Conservation (phyloP, 441 rosid species). For the Isatis lusitanica region DNA sequence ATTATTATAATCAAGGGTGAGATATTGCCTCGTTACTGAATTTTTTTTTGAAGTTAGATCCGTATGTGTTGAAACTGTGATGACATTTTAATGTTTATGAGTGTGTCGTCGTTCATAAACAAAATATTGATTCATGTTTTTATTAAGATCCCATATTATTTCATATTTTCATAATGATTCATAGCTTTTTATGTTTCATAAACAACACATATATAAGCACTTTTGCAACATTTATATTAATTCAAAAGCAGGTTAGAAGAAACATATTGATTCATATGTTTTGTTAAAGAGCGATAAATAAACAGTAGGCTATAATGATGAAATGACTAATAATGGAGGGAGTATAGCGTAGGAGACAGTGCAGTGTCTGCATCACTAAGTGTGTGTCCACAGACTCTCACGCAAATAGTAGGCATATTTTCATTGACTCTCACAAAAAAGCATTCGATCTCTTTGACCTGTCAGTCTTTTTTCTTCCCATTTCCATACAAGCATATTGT, state of each 20-base stretch:
- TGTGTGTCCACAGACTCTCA: slow-evolving; percentile 15
- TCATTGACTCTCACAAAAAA: slow-evolving; percentile 5
- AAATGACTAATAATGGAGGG: slow-evolving; percentile 16
- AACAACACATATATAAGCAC: too few species aligned
- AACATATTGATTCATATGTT: too few species aligned
- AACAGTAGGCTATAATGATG: background rate
- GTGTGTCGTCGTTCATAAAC: background rate
- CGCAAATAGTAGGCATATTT: slow-evolving; percentile 4
- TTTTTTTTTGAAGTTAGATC: background rate
- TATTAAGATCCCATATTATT: background rate
- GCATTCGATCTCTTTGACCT: slow-evolving; percentile 24
- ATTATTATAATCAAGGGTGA: background rate
- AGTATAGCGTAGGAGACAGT: slow-evolving; percentile 23
- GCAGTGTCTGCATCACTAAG: background rate
- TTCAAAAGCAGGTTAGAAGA: too few species aligned
- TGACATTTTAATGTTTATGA: background rate
- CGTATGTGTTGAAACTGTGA: background rate
- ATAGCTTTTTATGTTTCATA: too few species aligned
- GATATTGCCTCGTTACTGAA: too few species aligned
- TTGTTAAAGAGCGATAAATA: too few species aligned
- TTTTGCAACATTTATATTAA: too few species aligned
- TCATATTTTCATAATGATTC: background rate
- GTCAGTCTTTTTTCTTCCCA: slow-evolving; percentile 11
- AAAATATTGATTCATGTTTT: background rate
- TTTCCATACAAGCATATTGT: background rate